These are phyloP conservation scores for Coemansia sp. DNA, from an alignment of 192 early-diverging fungal species.

Conservation along the genomic window DNA sequence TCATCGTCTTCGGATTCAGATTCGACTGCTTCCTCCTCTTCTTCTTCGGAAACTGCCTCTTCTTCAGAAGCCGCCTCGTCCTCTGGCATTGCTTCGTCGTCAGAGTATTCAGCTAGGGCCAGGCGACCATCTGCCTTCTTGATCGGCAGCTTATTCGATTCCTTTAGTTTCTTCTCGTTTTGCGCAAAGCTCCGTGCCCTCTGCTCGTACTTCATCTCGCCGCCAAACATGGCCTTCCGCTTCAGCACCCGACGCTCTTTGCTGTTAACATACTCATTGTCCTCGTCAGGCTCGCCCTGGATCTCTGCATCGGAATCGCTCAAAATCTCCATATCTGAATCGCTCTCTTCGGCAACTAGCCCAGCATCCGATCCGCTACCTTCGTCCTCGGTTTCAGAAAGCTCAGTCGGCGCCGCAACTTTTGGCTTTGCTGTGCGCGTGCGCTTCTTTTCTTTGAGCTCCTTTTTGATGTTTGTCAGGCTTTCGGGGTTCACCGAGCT, in stretches of 20 bases:
- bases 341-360: conserved; percentile 16
- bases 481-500: conserved; percentile 34
- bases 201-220: conserved; percentile 48
- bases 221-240: conserved; percentile 46
- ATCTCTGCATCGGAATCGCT: conserved; percentile 11
- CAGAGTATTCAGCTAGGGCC: conserved; percentile 55
- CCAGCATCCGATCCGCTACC: conserved; percentile 7
- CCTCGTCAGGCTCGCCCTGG: conserved; percentile 13
- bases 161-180: conserved; percentile 39
- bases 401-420: conserved; percentile 10
- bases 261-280: conserved; percentile 29
- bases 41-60: conserved; percentile 3
- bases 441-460: conserved; percentile 28
- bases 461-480: conserved; percentile 30
- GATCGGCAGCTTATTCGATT: conserved; percentile 58
- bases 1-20: conserved; percentile 4
- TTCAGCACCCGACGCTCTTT: conserved; percentile 41
- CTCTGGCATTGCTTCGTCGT: conserved; percentile 30
- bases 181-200: conserved; percentile 31
- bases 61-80: conserved; percentile 38
- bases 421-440: conserved; percentile 2
- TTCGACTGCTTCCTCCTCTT: not conserved
- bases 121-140: conserved; percentile 57
- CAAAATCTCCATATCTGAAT: conserved; percentile 19
- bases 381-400: conserved; percentile 30